Evolutionary conservation across 306 rosid genomes (phyloP).

Genomic region (Prosopis cineraria): DNA sequence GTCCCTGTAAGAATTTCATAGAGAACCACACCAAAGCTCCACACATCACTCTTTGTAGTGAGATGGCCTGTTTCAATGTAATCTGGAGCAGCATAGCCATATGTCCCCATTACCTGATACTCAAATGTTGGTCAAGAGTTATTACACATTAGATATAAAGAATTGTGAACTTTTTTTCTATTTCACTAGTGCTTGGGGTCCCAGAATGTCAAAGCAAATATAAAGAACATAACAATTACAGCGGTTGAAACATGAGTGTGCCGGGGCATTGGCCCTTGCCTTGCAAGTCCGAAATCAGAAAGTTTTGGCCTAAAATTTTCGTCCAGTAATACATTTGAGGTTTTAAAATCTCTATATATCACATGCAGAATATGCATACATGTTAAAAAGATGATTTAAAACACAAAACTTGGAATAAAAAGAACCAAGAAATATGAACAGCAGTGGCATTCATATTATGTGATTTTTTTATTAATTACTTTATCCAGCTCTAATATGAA

Average conservation of each 20-base stretch:
- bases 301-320: slow-evolving; percentile 78
- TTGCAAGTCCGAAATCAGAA: slow-evolving; percentile 88
- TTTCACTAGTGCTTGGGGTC: too few species aligned
- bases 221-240: slow-evolving; percentile 47
- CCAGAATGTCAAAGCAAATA: too few species aligned
- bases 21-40: slow-evolving; percentile 64
- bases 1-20: slow-evolving; percentile 62
- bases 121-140: too few species aligned
- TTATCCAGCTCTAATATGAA: too few species aligned
- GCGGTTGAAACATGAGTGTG: slow-evolving; percentile 86
- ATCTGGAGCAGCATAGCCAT: slow-evolving; percentile 69
- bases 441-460: neutral
- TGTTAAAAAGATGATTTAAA: neutral
- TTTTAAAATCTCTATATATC: slow-evolving; percentile 75
- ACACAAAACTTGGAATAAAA: neutral
- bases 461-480: too few species aligned
- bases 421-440: neutral
- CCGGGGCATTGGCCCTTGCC: slow-evolving; percentile 79
- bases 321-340: slow-evolving; percentile 69
- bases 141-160: too few species aligned
- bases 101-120: slow-evolving; percentile 57
- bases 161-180: too few species aligned
- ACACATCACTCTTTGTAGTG: slow-evolving; percentile 62
- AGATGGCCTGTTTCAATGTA: slow-evolving; percentile 68
- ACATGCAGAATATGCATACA: slow-evolving; percentile 42